These are phyloP conservation scores for Rhizopus sp. DNA, from an alignment of 371 early-diverging fungal species.

Conservation along the genomic window DNA sequence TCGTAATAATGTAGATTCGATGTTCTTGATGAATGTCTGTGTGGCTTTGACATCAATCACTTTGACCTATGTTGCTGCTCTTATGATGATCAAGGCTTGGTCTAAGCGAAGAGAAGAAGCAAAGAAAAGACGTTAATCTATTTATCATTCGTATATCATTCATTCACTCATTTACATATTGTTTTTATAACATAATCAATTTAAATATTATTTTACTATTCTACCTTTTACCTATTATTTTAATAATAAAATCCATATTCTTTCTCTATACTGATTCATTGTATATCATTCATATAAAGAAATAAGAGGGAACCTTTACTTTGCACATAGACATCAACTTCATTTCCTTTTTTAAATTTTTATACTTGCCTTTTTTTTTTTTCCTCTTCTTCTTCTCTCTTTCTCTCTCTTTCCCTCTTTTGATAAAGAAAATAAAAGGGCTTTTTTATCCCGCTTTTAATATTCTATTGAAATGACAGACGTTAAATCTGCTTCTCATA, in stretches of 20 bases:
- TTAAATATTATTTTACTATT: no score
- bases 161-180: not conserved
- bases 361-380: slow-evolving; percentile 1
- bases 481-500: slow-evolving; percentile 22
- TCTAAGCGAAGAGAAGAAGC: slow-evolving; percentile 38
- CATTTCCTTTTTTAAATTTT: slow-evolving; percentile 8
- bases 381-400: not conserved
- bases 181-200: no score
- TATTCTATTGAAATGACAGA: slow-evolving; percentile 14
- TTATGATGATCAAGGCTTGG: slow-evolving; percentile 52
- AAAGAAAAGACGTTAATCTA: slow-evolving; percentile 20
- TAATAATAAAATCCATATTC: no score
- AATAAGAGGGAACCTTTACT: not conserved
- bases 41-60: slow-evolving; percentile 47
- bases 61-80: slow-evolving; percentile 34
- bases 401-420: slow-evolving; percentile 5
- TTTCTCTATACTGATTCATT: not conserved
- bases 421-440: not conserved
- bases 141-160: not conserved
- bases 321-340: not conserved
- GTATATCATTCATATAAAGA: not conserved
- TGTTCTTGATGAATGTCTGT: slow-evolving; percentile 54
- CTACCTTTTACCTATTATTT: no score
- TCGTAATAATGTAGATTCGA: slow-evolving; percentile 44
- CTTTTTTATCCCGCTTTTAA: slow-evolving; percentile 3